Base-by-base conservation (phyloP, 768 basidiomycete species). In the Phylloporus sp. region DNA sequence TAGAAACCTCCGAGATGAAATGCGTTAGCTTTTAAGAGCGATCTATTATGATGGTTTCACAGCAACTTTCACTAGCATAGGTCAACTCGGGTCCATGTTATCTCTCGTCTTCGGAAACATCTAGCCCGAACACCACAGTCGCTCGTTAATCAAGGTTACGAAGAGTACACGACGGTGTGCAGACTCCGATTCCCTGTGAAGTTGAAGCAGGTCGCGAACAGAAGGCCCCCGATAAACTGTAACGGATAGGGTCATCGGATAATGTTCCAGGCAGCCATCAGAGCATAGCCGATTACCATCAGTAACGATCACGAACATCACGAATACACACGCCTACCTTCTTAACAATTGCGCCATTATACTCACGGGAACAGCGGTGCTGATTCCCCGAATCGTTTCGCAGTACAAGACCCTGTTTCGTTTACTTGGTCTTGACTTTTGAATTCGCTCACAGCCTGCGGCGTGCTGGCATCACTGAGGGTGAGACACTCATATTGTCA, bases 241-340 rank as follows among this genome's bases (percentile, higher is more conserved):
- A 50, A 59, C 49, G 67, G 58, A 77, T 95, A 92, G 52, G 90
- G 92, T 32, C 92, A 92, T 65, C 91, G 95, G 57, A 95, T 94
- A 29, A 47, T 40, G 23, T 31, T 54, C 64, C 41, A 58, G 44
- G 41, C 47, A 16, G 34, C 34, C 20, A 39, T 11, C 11, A 12
- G 11, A 39, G 20, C 38, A 39, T 13, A 22, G 38, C 35, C 35
- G 7, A 36, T 18, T 18, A 16, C n/a, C 32, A 16, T 34, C 6
- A 8, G 18, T 36, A 20, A 20, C 20, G 35, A 36, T 36, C 35
- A 36, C 32, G n/a, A 16, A 34, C n/a, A 22, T 22, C 18, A 38
- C 20, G 36, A 38, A n/a, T n/a, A 38, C 36, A 38, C 36, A 38
- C 38, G 38, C 38, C 12, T 20, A 39, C 10, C 23, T 38, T 39